Percentiles rank a stretch among this genome's conserved stretches.
Conservation (phyloP, 257 asterid genomes). For the Fraxinus excelsior region DNA sequence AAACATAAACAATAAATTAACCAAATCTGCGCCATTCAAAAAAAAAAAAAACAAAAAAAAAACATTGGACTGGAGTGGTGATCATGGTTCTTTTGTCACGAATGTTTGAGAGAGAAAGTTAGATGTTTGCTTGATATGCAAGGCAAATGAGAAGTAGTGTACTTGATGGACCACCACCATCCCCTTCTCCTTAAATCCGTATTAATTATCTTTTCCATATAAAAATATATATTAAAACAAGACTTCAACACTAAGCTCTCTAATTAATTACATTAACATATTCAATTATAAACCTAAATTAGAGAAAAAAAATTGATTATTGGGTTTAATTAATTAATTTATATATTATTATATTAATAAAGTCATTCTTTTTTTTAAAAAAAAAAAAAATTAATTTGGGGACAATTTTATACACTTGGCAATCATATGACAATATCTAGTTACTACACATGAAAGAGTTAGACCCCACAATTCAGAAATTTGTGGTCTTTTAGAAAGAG, state of each 20-base stretch:
- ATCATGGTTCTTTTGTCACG: background rate
- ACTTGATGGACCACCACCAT: constrained; percentile 80
- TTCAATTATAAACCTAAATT: constrained; percentile 4
- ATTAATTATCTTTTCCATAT: background rate
- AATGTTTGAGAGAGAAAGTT: background rate
- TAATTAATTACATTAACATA: constrained; percentile 17
- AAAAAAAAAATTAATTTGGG: background rate
- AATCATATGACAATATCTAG: constrained; percentile 15
- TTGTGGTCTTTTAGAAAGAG: constrained; percentile 34
- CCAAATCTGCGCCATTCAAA: background rate
- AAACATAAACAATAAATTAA: background rate
- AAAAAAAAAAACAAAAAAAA: no score
- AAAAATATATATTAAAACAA: constrained; percentile 18
- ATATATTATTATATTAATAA: background rate
- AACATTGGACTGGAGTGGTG: background rate
- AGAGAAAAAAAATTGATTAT: background rate
- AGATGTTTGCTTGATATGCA: constrained; percentile 79
- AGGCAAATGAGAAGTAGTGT: constrained; percentile 66
- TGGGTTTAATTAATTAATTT: background rate
- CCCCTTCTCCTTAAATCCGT: constrained; percentile 10
- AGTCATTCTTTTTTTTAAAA: background rate
- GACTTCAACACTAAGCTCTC: constrained; percentile 40
- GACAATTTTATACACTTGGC: constrained; percentile 19
- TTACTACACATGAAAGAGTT: constrained; percentile 27
- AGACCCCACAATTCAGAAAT: constrained; percentile 25